Percentiles rank a stretch among this genome's conserved stretches.
Evolutionary conservation across 129 eudicot species (phyloP).

Genomic region (Lactuca sativa): DNA sequence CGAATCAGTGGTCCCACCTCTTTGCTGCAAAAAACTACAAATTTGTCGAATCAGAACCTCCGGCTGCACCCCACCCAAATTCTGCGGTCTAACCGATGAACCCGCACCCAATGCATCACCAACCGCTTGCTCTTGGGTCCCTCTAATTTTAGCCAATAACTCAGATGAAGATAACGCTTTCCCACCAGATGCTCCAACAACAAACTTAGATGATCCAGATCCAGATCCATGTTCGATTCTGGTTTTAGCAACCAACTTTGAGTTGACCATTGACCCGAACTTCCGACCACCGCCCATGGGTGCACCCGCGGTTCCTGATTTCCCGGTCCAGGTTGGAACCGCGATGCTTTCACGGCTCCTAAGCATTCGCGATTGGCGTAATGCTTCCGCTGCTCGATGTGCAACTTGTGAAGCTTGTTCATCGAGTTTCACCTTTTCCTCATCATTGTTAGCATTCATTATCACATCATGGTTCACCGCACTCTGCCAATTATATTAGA

Average conservation of each 20-base stretch:
- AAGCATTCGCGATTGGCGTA: conserved; percentile 87
- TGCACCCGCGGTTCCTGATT: conserved; percentile 88
- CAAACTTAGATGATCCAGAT: conserved; percentile 26
- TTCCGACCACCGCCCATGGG: conserved; percentile 57
- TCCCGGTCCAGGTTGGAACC: conserved; percentile 94
- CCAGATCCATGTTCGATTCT: conserved; percentile 37
- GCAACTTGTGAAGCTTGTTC: conserved; percentile 91
- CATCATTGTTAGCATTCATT: conserved; percentile 78
- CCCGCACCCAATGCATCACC: conserved; percentile 71
- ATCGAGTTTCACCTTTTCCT: conserved; percentile 71
- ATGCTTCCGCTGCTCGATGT: conserved; percentile 90
- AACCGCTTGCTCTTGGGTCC: conserved; percentile 66
- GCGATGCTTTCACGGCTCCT: conserved; percentile 75
- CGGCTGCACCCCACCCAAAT: conserved; percentile 60
- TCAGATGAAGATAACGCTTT: conserved; percentile 82
- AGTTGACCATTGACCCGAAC: conserved; percentile 77
- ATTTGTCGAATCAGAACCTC: conserved; percentile 86
- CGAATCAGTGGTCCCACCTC: conserved; percentile 75
- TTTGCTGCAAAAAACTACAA: conserved; percentile 72
- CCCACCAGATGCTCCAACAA: conserved; percentile 76
- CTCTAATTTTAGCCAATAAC: conserved; percentile 67
- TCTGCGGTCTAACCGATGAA: conserved; percentile 33
- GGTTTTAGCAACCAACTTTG: conserved; percentile 42
- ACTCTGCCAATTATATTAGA: conserved; percentile 49
- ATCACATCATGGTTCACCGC: conserved; percentile 95